Percentiles rank a stretch among this genome's conserved stretches.
phyloP scores from a whole-genome alignment of 257 asterid species.

The Sherardia arvensis region DNA sequence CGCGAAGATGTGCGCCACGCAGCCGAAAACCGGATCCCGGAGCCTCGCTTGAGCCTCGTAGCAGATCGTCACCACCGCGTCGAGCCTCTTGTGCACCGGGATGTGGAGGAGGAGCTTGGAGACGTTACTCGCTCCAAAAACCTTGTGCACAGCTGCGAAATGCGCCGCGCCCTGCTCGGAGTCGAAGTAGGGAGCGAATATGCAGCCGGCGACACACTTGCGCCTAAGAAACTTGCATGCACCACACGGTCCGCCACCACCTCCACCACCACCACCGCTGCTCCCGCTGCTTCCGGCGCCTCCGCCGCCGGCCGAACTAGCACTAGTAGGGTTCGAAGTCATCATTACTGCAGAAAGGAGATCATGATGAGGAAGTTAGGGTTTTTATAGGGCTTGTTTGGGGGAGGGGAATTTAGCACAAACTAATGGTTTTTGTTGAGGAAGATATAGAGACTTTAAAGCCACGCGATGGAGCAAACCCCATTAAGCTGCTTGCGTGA shows the following conservation, averaged over 20 bases:
- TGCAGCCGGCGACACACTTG: conserved; percentile 82
- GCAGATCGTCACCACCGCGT: conserved; percentile 81
- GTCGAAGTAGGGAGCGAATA: conserved; percentile 90
- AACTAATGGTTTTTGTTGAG: background rate
- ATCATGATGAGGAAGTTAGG: conserved; percentile 15
- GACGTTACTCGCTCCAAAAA: conserved; percentile 95
- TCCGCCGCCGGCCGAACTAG: background rate
- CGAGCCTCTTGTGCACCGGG: conserved; percentile 65
- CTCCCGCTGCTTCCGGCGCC: conserved; percentile 7
- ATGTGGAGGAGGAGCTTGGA: conserved; percentile 80
- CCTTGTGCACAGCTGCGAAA: conserved; percentile 95
- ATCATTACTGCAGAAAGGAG: background rate
- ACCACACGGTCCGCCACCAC: conserved; percentile 86
- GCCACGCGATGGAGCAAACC: conserved; percentile 98
- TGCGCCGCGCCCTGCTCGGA: conserved; percentile 96
- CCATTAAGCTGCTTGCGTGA: conserved; percentile 95
- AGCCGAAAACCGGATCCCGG: conserved; percentile 87
- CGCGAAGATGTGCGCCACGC: conserved; percentile 76
- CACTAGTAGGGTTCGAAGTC: conserved; percentile 40
- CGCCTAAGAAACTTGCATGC: conserved; percentile 97
- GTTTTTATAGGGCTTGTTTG: conserved; percentile 50
- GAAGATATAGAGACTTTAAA: conserved; percentile 66
- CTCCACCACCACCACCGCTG: conserved; percentile 21
- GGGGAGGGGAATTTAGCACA: conserved; percentile 1
- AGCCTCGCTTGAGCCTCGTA: conserved; percentile 89